phyloP scores from a whole-genome alignment of 2,329 filamentous ascomycete genomes.

The Trichophyton benhamiae region DNA sequence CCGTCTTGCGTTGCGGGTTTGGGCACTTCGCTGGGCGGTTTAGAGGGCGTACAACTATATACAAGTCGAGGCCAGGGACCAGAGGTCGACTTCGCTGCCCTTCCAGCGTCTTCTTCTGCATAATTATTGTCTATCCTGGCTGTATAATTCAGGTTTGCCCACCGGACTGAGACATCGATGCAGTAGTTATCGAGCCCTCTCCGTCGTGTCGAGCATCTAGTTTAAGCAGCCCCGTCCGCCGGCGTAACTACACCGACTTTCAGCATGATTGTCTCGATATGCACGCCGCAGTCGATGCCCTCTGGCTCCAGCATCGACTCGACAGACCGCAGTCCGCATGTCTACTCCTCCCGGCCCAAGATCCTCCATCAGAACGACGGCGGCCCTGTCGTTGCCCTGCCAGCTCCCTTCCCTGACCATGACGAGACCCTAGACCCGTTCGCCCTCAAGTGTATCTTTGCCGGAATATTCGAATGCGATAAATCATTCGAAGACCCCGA shows the following conservation, averaged over 20 bases:
- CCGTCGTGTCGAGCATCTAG: not conserved
- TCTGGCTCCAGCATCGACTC: not conserved
- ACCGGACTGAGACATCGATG: not conserved
- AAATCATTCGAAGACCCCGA: slow-evolving; percentile 27
- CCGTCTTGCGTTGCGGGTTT: not conserved
- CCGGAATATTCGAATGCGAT: slow-evolving; percentile 32
- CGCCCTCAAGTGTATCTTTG: slow-evolving; percentile 28
- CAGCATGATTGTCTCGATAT: not conserved
- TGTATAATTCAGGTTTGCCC: not conserved
- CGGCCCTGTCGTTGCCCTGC: not conserved
- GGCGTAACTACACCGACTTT: not conserved
- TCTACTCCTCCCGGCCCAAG: not conserved
- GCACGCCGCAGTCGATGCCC: not conserved
- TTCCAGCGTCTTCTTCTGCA: not conserved
- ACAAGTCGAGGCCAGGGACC: not conserved
- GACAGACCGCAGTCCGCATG: not conserved
- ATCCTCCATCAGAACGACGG: not conserved
- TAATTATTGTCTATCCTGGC: not conserved
- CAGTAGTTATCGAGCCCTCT: not conserved
- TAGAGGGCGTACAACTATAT: not conserved
- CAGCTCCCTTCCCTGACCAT: not conserved
- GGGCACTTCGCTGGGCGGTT: too few relatives aligned
- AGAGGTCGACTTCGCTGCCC: not conserved
- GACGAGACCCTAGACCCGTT: not conserved
- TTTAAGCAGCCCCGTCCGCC: not conserved